phyloP scores from a whole-genome alignment of 1,284 basidiomycete genomes.

The Marasmius fiardii region DNA sequence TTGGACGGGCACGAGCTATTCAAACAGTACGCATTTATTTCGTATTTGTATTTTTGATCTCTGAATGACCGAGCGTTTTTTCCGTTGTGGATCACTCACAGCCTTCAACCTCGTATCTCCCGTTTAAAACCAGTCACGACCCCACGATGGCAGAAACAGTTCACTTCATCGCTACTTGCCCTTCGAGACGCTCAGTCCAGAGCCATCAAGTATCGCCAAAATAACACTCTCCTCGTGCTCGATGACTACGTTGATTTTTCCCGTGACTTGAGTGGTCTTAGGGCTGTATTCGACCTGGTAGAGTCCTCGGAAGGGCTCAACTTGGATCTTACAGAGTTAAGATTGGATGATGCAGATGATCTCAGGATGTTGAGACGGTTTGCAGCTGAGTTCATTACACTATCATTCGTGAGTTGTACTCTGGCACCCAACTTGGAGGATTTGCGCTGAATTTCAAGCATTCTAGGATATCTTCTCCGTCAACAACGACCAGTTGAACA shows the following conservation, averaged over 20 bases:
- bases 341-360: constrained; percentile 23
- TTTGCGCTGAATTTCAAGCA: constrained; percentile 5
- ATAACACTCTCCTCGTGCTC: constrained; percentile 31
- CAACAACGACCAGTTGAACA: constrained; percentile 35
- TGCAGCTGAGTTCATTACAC: constrained; percentile 44
- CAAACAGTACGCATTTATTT: constrained; percentile 18
- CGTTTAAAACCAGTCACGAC: constrained; percentile 6
- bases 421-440: constrained; percentile 4
- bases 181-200: constrained; percentile 27
- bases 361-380: constrained; percentile 32
- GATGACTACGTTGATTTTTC: constrained; percentile 44
- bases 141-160: constrained; percentile 23
- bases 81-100: constrained; percentile 9
- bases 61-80: neutral
- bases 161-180: constrained; percentile 31
- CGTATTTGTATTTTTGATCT: neutral
- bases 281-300: constrained; percentile 50
- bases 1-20: constrained; percentile 20
- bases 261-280: constrained; percentile 44
- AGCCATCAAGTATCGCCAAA: constrained; percentile 17
- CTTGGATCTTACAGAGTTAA: constrained; percentile 22
- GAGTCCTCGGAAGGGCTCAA: constrained; percentile 48
- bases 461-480: constrained; percentile 48
- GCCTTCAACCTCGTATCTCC: constrained; percentile 19
- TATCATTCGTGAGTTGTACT: constrained; percentile 40